A percentile compares a stretch with the other conserved stretches of the same genome.
Evolutionary conservation across 768 basidiomycete genomes (phyloP).

Genomic region (Suillus clintonianus): DNA sequence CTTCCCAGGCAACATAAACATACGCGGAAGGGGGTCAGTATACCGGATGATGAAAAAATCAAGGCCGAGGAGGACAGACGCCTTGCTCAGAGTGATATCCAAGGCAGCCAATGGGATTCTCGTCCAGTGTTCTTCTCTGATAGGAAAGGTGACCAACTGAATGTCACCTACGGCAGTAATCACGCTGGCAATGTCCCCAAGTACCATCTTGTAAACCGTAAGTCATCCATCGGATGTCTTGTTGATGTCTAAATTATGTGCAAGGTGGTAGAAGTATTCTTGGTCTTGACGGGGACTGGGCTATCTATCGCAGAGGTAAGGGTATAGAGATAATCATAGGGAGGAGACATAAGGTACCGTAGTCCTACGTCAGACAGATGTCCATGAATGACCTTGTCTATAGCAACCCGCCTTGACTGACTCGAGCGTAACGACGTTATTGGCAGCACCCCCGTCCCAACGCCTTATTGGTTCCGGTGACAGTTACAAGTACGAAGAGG

Average conservation of each 20-base stretch:
- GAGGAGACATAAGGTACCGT: conserved; percentile 44
- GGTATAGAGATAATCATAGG: conserved; percentile 60
- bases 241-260: conserved; percentile 50
- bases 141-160: conserved; percentile 63
- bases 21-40: conserved; percentile 10
- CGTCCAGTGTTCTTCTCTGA: conserved; percentile 59
- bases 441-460: conserved; percentile 53
- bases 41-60: conserved; percentile 30
- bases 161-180: conserved; percentile 67
- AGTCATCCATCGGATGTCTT: conserved; percentile 23
- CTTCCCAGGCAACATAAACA: conserved; percentile 24
- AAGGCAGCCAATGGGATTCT: conserved; percentile 27
- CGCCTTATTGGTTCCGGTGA: conserved; percentile 43
- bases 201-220: conserved; percentile 61
- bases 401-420: conserved; percentile 60
- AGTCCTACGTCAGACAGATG: conserved; percentile 4
- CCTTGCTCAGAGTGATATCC: conserved; percentile 17
- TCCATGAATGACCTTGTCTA: conserved; percentile 7
- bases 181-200: conserved; percentile 66
- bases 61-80: conserved; percentile 38
- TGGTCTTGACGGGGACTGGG: conserved; percentile 56
- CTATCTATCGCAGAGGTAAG: conserved; percentile 51
- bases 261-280: conserved; percentile 54
- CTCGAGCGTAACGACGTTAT: conserved; percentile 51
- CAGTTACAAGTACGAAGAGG: conserved; percentile 55